These are phyloP conservation scores for Castanea mollissima DNA, from an alignment of 306 rosid genomes.

Conservation along the genomic window DNA sequence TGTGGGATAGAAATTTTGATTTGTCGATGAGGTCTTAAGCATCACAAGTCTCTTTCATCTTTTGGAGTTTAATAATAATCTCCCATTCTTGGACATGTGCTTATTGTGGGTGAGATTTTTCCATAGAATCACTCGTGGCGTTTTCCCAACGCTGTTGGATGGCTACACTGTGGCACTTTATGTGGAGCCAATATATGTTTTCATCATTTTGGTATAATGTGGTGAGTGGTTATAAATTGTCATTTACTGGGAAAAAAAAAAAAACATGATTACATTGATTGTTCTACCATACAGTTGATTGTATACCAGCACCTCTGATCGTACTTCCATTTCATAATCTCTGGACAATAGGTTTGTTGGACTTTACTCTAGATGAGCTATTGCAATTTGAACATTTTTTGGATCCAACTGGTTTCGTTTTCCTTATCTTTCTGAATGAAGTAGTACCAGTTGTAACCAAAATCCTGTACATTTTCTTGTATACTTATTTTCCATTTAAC, in stretches of 20 bases:
- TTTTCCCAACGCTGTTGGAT: neutral
- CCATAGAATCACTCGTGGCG: neutral
- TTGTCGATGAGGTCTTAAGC: neutral
- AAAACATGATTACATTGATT: neutral
- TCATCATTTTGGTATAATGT: neutral
- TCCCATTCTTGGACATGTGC: neutral
- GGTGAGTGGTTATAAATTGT: no score
- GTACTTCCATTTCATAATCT: neutral
- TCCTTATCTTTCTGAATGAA: neutral
- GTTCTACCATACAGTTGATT: neutral
- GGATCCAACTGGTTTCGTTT: neutral
- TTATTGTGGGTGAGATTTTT: neutral
- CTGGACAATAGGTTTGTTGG: neutral
- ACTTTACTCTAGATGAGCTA: neutral
- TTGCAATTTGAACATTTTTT: neutral
- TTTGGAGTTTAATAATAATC: neutral
- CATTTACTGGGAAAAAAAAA: no score
- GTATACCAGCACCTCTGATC: neutral
- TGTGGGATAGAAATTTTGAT: neutral
- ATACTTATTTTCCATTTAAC: neutral
- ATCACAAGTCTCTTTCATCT: neutral
- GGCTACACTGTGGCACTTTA: neutral
- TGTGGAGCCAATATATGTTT: neutral
- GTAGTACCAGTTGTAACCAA: neutral
- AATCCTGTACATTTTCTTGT: neutral